These are phyloP conservation scores for Myxozyma vanderwaltii DNA, from an alignment of 805 yeast genomes.

Conservation along the genomic window DNA sequence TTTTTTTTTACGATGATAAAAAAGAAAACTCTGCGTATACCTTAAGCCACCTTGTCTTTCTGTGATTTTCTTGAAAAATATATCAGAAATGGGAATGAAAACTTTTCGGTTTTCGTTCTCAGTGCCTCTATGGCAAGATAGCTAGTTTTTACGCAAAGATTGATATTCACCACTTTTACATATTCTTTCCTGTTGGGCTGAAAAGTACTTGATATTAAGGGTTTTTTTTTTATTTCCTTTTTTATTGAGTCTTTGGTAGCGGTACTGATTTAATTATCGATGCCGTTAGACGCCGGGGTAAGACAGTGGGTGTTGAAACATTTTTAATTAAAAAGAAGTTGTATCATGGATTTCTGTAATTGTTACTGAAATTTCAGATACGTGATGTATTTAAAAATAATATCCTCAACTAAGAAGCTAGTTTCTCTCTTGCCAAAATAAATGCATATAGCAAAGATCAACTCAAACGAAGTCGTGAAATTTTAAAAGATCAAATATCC, in stretches of 20 bases:
- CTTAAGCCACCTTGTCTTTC: constrained; percentile 14
- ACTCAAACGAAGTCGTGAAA: too few relatives aligned
- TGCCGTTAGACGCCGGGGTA: constrained; percentile 12
- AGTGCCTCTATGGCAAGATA: constrained; percentile 13
- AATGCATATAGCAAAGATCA: too few relatives aligned
- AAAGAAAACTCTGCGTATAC: constrained; percentile 5
- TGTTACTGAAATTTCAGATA: too few relatives aligned
- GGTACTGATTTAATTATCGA: not conserved
- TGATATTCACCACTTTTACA: constrained; percentile 13
- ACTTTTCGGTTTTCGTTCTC: not conserved
- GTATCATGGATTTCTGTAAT: too few relatives aligned
- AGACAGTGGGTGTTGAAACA: constrained; percentile 15
- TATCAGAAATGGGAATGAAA: not conserved
- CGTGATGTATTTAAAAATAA: too few relatives aligned
- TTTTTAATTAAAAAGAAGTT: not conserved
- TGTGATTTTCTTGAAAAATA: not conserved
- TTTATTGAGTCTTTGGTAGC: not conserved
- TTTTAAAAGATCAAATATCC: too few relatives aligned
- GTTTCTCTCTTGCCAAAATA: too few relatives aligned
- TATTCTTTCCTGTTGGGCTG: constrained; percentile 21
- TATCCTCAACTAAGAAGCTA: too few relatives aligned
- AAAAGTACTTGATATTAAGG: not conserved
- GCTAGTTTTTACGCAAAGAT: constrained; percentile 18
- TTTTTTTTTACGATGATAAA: not conserved
- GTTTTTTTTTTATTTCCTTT: not conserved